Conservation (phyloP, 306 rosid species). For the Glycine latifolia region DNA sequence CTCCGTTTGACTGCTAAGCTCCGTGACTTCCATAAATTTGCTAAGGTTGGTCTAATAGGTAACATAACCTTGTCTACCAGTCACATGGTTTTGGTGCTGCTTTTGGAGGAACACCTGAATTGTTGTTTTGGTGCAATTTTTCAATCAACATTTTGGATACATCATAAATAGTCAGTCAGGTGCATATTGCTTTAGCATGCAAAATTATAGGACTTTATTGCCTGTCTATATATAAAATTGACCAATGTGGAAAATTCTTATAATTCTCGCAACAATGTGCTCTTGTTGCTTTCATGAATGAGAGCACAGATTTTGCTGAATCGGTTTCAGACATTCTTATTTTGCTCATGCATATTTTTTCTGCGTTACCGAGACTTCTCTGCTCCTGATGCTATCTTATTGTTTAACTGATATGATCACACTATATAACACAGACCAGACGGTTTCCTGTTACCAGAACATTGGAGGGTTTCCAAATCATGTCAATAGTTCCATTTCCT, state of each 20-base stretch:
- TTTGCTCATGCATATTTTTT: conserved; percentile 19
- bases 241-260: conserved; percentile 12
- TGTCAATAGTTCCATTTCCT: conserved; percentile 1
- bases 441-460: conserved; percentile 21
- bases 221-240: conserved; percentile 15
- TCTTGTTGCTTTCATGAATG: conserved; percentile 20
- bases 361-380: neutral
- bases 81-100: conserved; percentile 17
- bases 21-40: conserved; percentile 85
- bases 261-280: conserved; percentile 17
- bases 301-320: conserved; percentile 13
- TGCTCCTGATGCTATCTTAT: neutral
- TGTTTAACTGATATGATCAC: neutral
- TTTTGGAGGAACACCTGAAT: conserved; percentile 15
- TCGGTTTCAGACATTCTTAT: neutral
- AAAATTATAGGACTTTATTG: neutral
- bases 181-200: conserved; percentile 31
- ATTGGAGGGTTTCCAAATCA: conserved; percentile 7
- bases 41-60: conserved; percentile 69
- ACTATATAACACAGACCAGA: conserved; percentile 13
- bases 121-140: conserved; percentile 8
- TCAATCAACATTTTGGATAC: conserved; percentile 17
- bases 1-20: conserved; percentile 91
- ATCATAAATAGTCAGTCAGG: conserved; percentile 24
- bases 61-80: conserved; percentile 39